Evolutionary conservation across 176 grass and related monocot genomes (phyloP).

Genomic region (Sorghum bicolor): Sorghum_bicolor_NCBIv3 NC_012870.2:69938501-69939000

Average conservation of each 20-base stretch:
- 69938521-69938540: no score
- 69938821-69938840: conserved; percentile 71
- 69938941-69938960: no score
- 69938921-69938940: no score
- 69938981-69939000: no score
- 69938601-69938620: no score
- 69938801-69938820: conserved; percentile 72
- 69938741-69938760: conserved; percentile 55
- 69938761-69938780: conserved; percentile 67
- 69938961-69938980: no score
- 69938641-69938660: neutral
- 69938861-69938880: conserved; percentile 67
- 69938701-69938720: conserved; percentile 8
- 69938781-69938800: conserved; percentile 78
- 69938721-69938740: conserved; percentile 41
- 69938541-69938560: no score
- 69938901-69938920: neutral
- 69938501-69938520: no score
- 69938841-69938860: conserved; percentile 66
- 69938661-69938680: neutral
- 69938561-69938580: no score
- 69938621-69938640: neutral
- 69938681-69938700: neutral
- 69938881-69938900: conserved; percentile 85
- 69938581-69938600: no score